Conservation (phyloP, 768 basidiomycete species). For the Boletus subparvulus region DNA sequence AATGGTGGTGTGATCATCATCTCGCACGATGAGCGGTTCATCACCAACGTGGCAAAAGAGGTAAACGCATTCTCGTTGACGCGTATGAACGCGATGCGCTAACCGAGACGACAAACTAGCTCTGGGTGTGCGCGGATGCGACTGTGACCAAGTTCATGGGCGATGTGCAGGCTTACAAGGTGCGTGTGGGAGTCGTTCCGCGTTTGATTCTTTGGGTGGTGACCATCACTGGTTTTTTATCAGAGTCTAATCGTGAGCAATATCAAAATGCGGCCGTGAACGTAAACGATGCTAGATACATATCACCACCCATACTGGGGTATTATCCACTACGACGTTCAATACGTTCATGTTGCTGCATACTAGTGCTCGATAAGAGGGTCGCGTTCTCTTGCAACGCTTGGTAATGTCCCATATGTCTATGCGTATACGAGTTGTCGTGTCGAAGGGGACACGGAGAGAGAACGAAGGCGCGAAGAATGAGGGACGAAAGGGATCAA, state of each 20-base stretch:
- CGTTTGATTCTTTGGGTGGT: background rate
- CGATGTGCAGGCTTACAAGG: constrained; percentile 93
- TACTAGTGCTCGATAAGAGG: background rate
- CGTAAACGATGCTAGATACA: background rate
- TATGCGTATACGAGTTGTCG: too few species aligned
- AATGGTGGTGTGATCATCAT: constrained; percentile 92
- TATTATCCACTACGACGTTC: background rate
- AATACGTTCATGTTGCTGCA: background rate
- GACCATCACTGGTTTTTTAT: background rate
- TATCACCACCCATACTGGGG: background rate
- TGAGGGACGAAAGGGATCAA: too few species aligned
- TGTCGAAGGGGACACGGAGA: too few species aligned
- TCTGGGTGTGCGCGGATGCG: constrained; percentile 91
- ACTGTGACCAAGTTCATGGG: constrained; percentile 82
- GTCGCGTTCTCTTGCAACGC: background rate
- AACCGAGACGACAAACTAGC: constrained; percentile 39
- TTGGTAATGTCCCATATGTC: background rate
- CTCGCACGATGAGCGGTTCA: constrained; percentile 95
- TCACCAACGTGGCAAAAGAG: constrained; percentile 84
- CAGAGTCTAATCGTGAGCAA: constrained; percentile 77
- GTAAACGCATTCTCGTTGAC: constrained; percentile 34
- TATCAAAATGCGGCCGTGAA: constrained; percentile 55
- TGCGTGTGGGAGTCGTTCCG: constrained; percentile 23
- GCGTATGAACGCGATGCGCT: background rate
- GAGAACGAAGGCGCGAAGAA: too few species aligned